These are phyloP conservation scores for Mycena latifolia DNA, from an alignment of 768 basidiomycete species.

Conservation along the genomic window DNA sequence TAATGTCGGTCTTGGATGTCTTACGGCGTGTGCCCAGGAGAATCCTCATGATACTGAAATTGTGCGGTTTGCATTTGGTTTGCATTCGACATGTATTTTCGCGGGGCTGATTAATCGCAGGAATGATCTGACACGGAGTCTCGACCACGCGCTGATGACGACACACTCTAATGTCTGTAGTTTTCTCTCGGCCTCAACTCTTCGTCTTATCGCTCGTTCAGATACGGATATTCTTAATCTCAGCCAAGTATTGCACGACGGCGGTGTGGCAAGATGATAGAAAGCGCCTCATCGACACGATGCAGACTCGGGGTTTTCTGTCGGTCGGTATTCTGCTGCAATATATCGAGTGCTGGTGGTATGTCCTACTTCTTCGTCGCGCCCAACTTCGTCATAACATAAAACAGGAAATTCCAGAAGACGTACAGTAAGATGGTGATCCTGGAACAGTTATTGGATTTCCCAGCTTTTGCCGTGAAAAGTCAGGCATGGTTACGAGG, in stretches of 20 bases:
- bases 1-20: constrained; percentile 89
- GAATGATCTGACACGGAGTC: constrained; percentile 60
- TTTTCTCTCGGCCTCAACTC: not conserved
- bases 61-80: constrained; percentile 86
- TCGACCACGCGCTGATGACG: constrained; percentile 89
- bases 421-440: constrained; percentile 63
- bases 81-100: not conserved
- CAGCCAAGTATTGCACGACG: constrained; percentile 87
- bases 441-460: constrained; percentile 74
- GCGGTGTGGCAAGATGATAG: constrained; percentile 85
- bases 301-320: constrained; percentile 65
- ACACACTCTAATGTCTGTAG: constrained; percentile 78
- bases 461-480: constrained; percentile 67
- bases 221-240: constrained; percentile 91
- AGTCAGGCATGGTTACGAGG: constrained; percentile 75
- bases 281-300: constrained; percentile 55
- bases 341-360: constrained; percentile 81
- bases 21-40: constrained; percentile 87
- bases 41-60: constrained; percentile 85
- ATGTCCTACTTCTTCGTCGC: constrained; percentile 41
- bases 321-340: constrained; percentile 58
- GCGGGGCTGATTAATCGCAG: constrained; percentile 6
- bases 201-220: constrained; percentile 47
- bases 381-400: constrained; percentile 9
- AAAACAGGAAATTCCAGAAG: constrained; percentile 69